Evolutionary conservation across 495 filamentous ascomycete genomes (phyloP).

Genomic region (Cladorrhinum samala): DNA sequence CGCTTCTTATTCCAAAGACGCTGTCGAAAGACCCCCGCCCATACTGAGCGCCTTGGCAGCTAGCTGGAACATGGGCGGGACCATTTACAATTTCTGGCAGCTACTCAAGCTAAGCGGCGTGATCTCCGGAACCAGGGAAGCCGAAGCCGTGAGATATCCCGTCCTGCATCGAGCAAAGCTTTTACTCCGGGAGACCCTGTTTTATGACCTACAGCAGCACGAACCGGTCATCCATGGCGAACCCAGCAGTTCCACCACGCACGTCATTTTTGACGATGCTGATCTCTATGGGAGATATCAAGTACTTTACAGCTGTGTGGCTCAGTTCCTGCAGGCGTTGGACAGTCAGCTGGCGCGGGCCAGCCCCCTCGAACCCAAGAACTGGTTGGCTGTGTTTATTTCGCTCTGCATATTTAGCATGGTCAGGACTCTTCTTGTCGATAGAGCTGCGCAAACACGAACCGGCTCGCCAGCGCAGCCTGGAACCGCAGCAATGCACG

Average conservation of each 20-base stretch:
- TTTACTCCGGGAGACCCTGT: constrained; percentile 43
- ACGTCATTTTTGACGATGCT: constrained; percentile 34
- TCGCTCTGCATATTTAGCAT: constrained; percentile 47
- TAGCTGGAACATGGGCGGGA: constrained; percentile 42
- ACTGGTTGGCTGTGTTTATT: constrained; percentile 42
- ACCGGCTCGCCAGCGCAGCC: constrained; percentile 27
- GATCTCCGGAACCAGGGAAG: constrained; percentile 36
- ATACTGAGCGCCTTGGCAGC: constrained; percentile 38
- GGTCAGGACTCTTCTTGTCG: constrained; percentile 41
- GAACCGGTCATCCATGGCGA: constrained; percentile 42
- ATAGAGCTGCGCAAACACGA: constrained; percentile 34
- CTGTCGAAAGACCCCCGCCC: constrained; percentile 36
- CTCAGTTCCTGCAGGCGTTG: constrained; percentile 42
- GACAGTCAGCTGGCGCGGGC: constrained; percentile 35
- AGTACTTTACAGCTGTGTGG: constrained; percentile 42
- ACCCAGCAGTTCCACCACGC: constrained; percentile 29
- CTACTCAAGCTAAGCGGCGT: constrained; percentile 39
- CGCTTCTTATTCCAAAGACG: constrained; percentile 35
- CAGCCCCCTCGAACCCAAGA: constrained; percentile 31
- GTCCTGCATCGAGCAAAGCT: constrained; percentile 44
- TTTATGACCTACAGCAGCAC: constrained; percentile 42
- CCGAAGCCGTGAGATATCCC: constrained; percentile 36
- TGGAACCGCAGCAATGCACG: constrained; percentile 36
- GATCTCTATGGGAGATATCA: constrained; percentile 41
- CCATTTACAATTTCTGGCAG: constrained; percentile 41